Evolutionary conservation across 2,329 filamentous ascomycete genomes (phyloP).

Genomic region (Trichoderma endophyticum): DNA sequence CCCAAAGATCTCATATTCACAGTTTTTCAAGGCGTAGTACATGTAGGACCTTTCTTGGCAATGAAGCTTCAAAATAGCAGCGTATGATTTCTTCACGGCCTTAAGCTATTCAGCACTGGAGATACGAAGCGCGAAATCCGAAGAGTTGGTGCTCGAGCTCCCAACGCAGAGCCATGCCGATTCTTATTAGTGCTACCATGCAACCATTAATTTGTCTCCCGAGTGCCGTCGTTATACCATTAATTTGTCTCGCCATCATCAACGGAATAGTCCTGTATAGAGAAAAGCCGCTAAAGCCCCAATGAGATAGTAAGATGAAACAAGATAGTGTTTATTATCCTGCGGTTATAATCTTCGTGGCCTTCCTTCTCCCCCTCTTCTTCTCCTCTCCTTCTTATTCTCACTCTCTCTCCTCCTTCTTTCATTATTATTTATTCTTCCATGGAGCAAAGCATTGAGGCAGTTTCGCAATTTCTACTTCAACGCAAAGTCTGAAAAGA

Average conservation of each 20-base stretch:
- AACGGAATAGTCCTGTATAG: neutral
- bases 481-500: neutral
- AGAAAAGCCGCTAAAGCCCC: neutral
- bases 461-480: neutral
- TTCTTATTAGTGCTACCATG: neutral
- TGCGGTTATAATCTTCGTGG: neutral
- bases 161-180: neutral
- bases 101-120: neutral
- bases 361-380: neutral
- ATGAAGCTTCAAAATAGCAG: neutral
- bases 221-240: neutral
- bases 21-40: accelerated
- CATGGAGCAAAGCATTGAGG: neutral
- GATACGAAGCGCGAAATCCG: neutral
- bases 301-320: neutral
- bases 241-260: neutral
- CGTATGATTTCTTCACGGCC: neutral
- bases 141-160: neutral
- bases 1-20: accelerated
- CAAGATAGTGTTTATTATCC: neutral
- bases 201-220: neutral
- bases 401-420: neutral
- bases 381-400: neutral
- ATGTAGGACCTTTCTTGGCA: neutral
- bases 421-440: neutral